A percentile compares a stretch with the other conserved stretches of the same genome.
Conservation (phyloP, 768 basidiomycete genomes). For the Rhizopogon salebrosus region DNA sequence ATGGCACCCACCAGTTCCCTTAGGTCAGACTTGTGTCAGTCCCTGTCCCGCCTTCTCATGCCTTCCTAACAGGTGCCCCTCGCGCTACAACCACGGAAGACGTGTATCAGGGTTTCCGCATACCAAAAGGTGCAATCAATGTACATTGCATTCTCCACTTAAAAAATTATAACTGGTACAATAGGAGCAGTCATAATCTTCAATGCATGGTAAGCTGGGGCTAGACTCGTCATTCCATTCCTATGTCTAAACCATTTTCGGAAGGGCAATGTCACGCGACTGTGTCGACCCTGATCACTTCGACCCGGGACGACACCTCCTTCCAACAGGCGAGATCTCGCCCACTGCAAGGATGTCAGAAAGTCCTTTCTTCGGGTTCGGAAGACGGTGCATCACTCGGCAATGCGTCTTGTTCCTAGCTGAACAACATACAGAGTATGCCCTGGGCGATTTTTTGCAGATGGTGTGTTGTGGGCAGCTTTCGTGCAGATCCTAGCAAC, state of each 20-base stretch:
- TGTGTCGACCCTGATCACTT: no score
- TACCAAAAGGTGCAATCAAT: background rate
- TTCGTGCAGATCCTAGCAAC: no score
- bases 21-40: slow-evolving; percentile 1
- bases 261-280: background rate
- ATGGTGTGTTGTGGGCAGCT: background rate
- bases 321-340: background rate
- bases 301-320: background rate
- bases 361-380: background rate
- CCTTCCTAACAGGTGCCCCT: background rate
- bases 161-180: background rate
- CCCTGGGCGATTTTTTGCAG: background rate
- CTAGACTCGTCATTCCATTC: background rate
- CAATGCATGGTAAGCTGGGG: background rate
- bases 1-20: slow-evolving; percentile 1
- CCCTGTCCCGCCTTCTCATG: background rate
- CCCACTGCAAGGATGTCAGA: background rate
- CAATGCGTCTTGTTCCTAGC: background rate
- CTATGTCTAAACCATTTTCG: background rate
- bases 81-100: background rate
- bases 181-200: background rate
- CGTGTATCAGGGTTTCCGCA: background rate
- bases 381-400: background rate
- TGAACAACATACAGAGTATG: background rate
- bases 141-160: background rate